A percentile compares a stretch with the other conserved stretches of the same genome.
phyloP scores from a whole-genome alignment of 192 early-diverging fungal species.

The Coemansia sp. region DNA sequence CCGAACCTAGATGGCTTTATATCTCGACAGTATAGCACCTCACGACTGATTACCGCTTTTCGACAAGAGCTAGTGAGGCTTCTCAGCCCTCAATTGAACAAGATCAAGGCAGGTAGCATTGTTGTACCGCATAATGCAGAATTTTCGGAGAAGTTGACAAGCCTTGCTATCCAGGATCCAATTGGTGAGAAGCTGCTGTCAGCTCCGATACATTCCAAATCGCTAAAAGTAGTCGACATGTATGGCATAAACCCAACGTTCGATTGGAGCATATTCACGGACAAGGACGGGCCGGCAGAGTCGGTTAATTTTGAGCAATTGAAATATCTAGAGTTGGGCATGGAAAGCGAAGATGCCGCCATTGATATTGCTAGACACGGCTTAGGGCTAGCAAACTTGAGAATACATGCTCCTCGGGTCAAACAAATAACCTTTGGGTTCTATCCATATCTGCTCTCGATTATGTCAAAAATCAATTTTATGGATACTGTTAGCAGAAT shows the following conservation, averaged over 20 bases:
- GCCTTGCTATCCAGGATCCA: slow-evolving; percentile 1
- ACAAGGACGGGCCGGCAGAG: neutral
- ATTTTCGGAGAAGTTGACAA: neutral
- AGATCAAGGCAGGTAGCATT: slow-evolving; percentile 1
- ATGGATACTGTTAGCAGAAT: neutral
- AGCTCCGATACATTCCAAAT: neutral
- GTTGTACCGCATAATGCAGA: neutral
- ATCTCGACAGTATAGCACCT: slow-evolving; percentile 1
- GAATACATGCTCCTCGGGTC: slow-evolving; percentile 3
- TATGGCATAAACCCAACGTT: neutral
- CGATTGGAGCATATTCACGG: slow-evolving; percentile 1
- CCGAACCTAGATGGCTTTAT: neutral
- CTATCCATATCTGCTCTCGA: neutral
- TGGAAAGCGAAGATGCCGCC: neutral
- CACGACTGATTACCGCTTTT: neutral
- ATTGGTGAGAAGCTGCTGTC: neutral
- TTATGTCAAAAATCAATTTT: neutral
- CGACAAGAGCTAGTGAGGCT: slow-evolving; percentile 1
- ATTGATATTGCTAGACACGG: neutral
- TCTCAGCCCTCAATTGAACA: neutral
- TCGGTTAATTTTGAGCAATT: slow-evolving; percentile 1
- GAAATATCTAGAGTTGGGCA: neutral
- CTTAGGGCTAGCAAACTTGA: neutral
- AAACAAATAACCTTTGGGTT: neutral
- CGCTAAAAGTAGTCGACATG: slow-evolving; percentile 1